Percentiles rank a stretch among this genome's conserved stretches.
Conservation (phyloP, 2,329 filamentous ascomycete genomes). For the Trichoderma atrobrunneum region DNA sequence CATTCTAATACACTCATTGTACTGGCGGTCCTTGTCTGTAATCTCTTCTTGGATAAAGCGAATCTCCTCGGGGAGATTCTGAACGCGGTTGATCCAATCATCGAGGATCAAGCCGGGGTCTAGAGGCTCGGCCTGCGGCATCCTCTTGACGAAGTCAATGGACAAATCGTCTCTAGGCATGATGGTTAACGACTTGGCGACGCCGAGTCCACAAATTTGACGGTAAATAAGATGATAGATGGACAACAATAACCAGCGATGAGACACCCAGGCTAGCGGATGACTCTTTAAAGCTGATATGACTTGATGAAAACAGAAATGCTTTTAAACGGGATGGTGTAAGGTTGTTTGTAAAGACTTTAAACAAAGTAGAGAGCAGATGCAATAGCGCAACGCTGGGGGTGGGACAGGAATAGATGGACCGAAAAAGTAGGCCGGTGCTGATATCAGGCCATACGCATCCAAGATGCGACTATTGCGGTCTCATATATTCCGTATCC, state of each 20-base stretch:
- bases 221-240: slow-evolving; percentile 24
- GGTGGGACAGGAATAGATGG: slow-evolving; percentile 3
- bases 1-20: slow-evolving; percentile 64
- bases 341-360: not conserved
- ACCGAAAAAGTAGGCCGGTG: slow-evolving; percentile 8
- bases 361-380: not conserved
- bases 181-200: slow-evolving; percentile 49
- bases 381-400: not conserved
- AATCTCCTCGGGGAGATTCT: slow-evolving; percentile 79
- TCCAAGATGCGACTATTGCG: not conserved
- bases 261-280: not conserved
- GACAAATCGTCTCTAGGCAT: slow-evolving; percentile 72
- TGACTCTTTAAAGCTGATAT: not conserved
- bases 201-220: slow-evolving; percentile 29
- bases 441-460: slow-evolving; percentile 6
- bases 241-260: not conserved
- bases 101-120: slow-evolving; percentile 70
- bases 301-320: not conserved
- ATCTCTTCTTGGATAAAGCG: slow-evolving; percentile 83
- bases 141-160: slow-evolving; percentile 67
- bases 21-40: slow-evolving; percentile 71
- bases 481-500: slow-evolving; percentile 6
- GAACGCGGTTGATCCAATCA: slow-evolving; percentile 71
- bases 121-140: slow-evolving; percentile 60
- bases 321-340: not conserved